Base-by-base conservation (phyloP, 208 protist species). In the Leishmania turanica region DNA sequence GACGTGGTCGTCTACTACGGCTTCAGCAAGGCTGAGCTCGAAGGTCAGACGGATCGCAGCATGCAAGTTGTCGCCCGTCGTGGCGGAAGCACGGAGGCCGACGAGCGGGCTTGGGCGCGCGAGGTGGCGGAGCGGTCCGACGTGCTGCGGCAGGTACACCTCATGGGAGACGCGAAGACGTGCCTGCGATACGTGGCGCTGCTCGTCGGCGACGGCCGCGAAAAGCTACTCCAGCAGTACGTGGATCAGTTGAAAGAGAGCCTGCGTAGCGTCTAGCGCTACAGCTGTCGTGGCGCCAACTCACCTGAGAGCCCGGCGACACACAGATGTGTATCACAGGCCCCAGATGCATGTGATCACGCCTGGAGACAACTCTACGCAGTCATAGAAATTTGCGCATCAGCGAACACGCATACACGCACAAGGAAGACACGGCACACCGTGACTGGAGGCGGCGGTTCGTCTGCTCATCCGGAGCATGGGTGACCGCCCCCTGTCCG, bases 131-230 rank as follows among this genome's bases (percentile, higher is more conserved):
- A 95, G 81, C 90, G 90, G 2, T 77, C 80, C 68, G 87, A 90
- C 42, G 85, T 95, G 75, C 84, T 94, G 83, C 87, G 87, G 49
- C 79, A 86, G 51, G 78, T 96, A 53, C 90, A 86, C 37, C 64
- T 93, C n/a, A 77, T 97, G 68, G 89, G 90, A 0, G 92, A 95
- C 40, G 91, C 88, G 34, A 97, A 97, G 83, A 97, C 91, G 77
- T 95, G 92, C 69, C 74, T 97, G 80, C 91, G 91, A 24, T 95
- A 95, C 60, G 77, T 95, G 47, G 66, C 90, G 13, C 51, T 95
- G 66, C 85, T 96, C 31, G 87, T 97, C 49, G 86, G 87, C 19
- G 86, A 92, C 40, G 86, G 86, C 3, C 87, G 85, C 27, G 92
- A 96, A 68, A 64, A 72, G 51, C 81, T 89, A 31, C 86, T 97